Percentiles rank a stretch among this genome's conserved stretches.
These are phyloP conservation scores for Penicillium sp. DNA, from an alignment of 2,329 filamentous ascomycete genomes.

Conservation along the genomic window DNA sequence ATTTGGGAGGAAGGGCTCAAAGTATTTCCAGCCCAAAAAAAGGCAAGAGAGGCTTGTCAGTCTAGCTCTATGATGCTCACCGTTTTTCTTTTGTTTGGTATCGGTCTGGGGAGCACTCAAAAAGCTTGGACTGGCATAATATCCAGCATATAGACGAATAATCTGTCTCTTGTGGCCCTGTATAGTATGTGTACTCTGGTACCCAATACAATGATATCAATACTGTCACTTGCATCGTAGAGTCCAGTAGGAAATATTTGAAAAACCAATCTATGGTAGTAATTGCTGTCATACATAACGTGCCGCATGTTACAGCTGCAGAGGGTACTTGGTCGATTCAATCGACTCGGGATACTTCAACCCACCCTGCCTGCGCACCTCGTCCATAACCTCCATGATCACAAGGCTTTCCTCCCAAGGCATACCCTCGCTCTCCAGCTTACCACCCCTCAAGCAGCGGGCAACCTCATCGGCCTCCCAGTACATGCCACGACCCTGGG, in stretches of 20 bases:
- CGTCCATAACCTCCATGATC: conserved; percentile 82
- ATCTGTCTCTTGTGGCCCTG: conserved; percentile 25
- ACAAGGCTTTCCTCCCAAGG: conserved; percentile 74
- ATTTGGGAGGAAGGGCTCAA: neutral
- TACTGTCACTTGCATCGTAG: neutral
- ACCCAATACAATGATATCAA: conserved; percentile 19
- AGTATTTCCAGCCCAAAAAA: conserved; percentile 44
- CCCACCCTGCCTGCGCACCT: conserved; percentile 63
- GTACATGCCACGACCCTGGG: conserved; percentile 78
- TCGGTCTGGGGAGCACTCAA: conserved; percentile 13
- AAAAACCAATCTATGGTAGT: neutral
- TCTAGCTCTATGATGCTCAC: conserved; percentile 10
- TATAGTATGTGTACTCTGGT: conserved; percentile 33
- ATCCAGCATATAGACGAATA: conserved; percentile 23
- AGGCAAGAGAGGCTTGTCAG: conserved; percentile 22
- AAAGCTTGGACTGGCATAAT: conserved; percentile 15
- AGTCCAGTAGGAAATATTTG: neutral
- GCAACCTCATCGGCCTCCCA: conserved; percentile 83
- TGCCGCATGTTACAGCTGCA: conserved; percentile 35
- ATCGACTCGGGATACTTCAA: conserved; percentile 66
- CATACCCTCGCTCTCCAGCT: conserved; percentile 70
- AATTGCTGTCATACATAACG: neutral
- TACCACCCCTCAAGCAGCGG: conserved; percentile 72
- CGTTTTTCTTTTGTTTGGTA: conserved; percentile 22
- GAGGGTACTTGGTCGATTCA: conserved; percentile 59